Evolutionary conservation across 2,329 filamentous ascomycete genomes (phyloP), one percentile per base, ranked within the genome.

Genomic region (Epichloe aotearoae): DNA sequence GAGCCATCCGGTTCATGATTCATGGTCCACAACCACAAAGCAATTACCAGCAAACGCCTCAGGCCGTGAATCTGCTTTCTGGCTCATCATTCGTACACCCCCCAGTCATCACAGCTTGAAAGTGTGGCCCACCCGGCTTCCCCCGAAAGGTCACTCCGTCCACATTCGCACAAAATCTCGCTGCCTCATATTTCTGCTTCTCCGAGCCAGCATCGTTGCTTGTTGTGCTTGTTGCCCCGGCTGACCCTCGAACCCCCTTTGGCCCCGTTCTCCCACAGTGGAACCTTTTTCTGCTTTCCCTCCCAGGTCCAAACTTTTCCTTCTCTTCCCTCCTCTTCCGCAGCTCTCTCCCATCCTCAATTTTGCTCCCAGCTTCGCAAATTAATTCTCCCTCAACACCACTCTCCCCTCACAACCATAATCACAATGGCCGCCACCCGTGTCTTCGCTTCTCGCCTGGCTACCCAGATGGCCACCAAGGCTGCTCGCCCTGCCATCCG

Each of bases 371-470:
- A 60, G 60, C 59, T 58, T 61, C 60, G 53, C 59, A 58, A 52
- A 47, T 60, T 62, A 63, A 60, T 41, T 41, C 59, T 58, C 60
- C 59, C 34, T 56, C 59, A 56, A 49, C 52, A 53, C 55, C 54
- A 56, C 49, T 52, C 54, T 54, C 57, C 53, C 62, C 23, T 54
- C 56, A 65, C 58, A 73, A 71, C 75, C 75, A 73, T 81, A 77
- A 73, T 82, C 79, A 80, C 79, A 87, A 89, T 89, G 85, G 82
- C 84, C 72, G 82, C 84, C 72, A 75, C 80, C 71, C 84, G 85
- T 75, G 78, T 88, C 71, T 77, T 87, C 74, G 81, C 84, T 70
- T 83, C 83, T 67, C 82, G 85, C 72, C 78, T 88, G 76, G 83
- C 84, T 72, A 77, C 81, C 69, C 79, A 84, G 74, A 84, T 84